phyloP scores from a whole-genome alignment of 2,329 filamentous ascomycete species.

The Alternaria panax region DNA sequence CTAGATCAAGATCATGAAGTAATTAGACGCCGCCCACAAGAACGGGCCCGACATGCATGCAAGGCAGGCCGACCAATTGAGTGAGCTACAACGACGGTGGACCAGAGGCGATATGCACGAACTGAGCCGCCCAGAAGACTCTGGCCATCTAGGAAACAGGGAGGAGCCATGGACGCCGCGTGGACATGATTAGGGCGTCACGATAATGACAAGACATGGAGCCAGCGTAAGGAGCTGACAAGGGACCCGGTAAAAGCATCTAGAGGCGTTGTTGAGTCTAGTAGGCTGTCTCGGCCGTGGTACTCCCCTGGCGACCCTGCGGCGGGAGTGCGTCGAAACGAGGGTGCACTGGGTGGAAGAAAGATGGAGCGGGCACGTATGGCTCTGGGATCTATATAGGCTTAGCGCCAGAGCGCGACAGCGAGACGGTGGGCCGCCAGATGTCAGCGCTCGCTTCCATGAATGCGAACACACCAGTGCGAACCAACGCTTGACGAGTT shows the following conservation, averaged over 20 bases:
- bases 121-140: slow-evolving; percentile 19
- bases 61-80: slow-evolving; percentile 22
- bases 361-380: slow-evolving; percentile 17
- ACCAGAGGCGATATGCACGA: slow-evolving; percentile 24
- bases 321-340: slow-evolving; percentile 15
- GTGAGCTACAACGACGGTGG: neutral
- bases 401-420: slow-evolving; percentile 26
- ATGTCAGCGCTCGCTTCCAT: slow-evolving; percentile 22
- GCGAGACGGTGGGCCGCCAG: slow-evolving; percentile 15
- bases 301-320: slow-evolving; percentile 17
- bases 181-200: slow-evolving; percentile 29
- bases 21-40: slow-evolving; percentile 21
- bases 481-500: slow-evolving; percentile 14
- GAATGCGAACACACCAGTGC: slow-evolving; percentile 7
- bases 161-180: slow-evolving; percentile 37
- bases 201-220: slow-evolving; percentile 27
- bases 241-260: slow-evolving; percentile 22
- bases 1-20: slow-evolving; percentile 28
- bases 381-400: slow-evolving; percentile 24
- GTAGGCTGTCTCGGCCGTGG: slow-evolving; percentile 9
- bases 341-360: slow-evolving; percentile 11
- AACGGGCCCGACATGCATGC: slow-evolving; percentile 19
- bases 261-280: slow-evolving; percentile 2
- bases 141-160: slow-evolving; percentile 15
- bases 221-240: slow-evolving; percentile 10